Evolutionary conservation across 2,329 filamentous ascomycete species (phyloP), one percentile per base, ranked within the genome.

Genomic region (Fusarium tjaetaba): DNA sequence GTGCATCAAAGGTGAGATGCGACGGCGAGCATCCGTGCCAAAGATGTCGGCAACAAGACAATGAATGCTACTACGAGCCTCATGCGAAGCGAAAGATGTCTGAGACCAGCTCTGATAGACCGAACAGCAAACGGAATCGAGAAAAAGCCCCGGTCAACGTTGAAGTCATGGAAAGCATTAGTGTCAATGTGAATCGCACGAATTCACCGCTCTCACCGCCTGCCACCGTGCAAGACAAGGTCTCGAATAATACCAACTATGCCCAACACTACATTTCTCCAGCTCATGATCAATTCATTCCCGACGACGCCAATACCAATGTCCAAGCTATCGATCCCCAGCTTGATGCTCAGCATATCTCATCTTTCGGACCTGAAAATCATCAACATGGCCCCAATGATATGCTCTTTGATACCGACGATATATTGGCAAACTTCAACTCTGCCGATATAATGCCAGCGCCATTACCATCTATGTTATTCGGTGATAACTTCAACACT

Each of bases 61-160:
- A 53, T 28, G 39, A 62, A 0, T 65, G 62, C 28, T 53, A 62
- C 34, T 65, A 65, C 46, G 58, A 62, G 14, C 62, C 62, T 2
- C 59, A 49, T 24, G 45, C 62, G n/a, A 65, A 65, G 32, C 58
- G 62, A 30, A 65, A 53, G 18, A 39, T 45, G 46, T 65, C 62
- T 1, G 57, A 62, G 15, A 18, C 46, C 1, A 28, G 38, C 14
- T 53, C 58, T 8, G 62, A 65, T 4, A 62, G 48, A 11, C 16
- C 46, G 7, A 36, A 13, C 4, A 18, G 32, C 7, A 52, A 62
- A 15, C 15, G 38, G 8, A 36, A 26, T 8, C 5, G 32, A 43
- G 26, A 61, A 16, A 52, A 34, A 3, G 56, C 22, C 0, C 15
- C 20, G 1, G 11, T 1, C 4, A 39, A 24, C 9, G 43, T 1